Evolutionary conservation across 164 flowering plant species (phyloP), one percentile per base, ranked within the genome.

Genomic region (Magnolia kwangsiensis): DNA sequence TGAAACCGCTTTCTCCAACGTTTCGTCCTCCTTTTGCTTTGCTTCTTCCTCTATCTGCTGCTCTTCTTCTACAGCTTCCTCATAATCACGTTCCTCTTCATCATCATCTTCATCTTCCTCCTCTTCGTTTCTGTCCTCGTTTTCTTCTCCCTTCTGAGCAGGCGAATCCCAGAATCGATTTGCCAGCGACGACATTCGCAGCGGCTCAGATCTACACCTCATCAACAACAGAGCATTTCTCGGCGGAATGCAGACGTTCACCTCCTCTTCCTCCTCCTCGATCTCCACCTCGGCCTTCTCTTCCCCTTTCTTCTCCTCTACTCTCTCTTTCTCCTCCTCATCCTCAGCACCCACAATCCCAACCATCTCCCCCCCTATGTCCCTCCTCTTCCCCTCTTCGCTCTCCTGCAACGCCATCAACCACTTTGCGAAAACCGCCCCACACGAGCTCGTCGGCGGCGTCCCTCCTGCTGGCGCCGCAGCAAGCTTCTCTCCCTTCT

Each of bases 141-240:
- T 84, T 21, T 74, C 84, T 0, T 78, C 80, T 7, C 75, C 83
- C 45, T 78, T 71, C 0, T 72, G 72, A 20, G 72, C 78, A 18
- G 90, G 83, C 7, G 89, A 75, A n/a, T 91, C 94, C 90, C 94
- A 92, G 55, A 90, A 87, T 10, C 85, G 80, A 66, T 83, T 88
- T 29, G 95, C 87, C n/a, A 91, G 90, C 45, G 93, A 85, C 55
- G 95, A 87, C 88, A 87, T 89, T 73, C 87, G 86, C 24, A 89
- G 78, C 24, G 98, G 98, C 79, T 91, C 97, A 83, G 98, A 95
- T 91, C 97, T 88, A 51, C 97, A 90, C 78, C 98, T 88, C 98
- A 95, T 95, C 82, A 95, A 71, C 80, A 92, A 80, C 71, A 95
- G 78, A 51, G 98, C 98, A 81, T 95, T 95, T 83, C 87, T 93